Base-by-base conservation (phyloP, 495 filamentous ascomycete species). In the Aspergillus steynii region DNA sequence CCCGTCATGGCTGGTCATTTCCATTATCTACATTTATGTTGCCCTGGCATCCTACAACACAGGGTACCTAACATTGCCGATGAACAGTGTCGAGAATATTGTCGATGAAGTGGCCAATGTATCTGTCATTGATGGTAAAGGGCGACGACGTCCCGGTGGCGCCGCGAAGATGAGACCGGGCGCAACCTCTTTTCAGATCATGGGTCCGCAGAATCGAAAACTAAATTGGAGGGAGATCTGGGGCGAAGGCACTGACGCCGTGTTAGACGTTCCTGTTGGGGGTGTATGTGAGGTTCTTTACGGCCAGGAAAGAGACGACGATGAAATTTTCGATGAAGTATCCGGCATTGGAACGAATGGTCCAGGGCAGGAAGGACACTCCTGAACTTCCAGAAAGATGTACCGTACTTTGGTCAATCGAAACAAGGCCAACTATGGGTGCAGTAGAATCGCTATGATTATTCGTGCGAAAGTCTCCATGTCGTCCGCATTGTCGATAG, bases 201-300 rank as follows among this genome's bases (percentile, higher is more conserved):
- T 77, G 69, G 77, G 76, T 9, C 74, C 79, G 27, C 79, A 82
- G 60, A 79, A 77, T 50, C 80, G 77, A 60, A 80, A 80, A 64
- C 74, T 80, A 52, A 83, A 72, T 60, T 99, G 95, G 95, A 85
- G 79, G 65, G 82, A 77, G 53, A 78, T 94, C 7, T 99, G 95
- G 95, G 90, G 84, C 70, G 86, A 91, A 64, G 92, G 96, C 32
- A 99, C 96, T 1, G 95, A 99, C 82, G 95, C 92, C 12, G 94
- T 97, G 5, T 90, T 98, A 91, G 95, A 99, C 82, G 86, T 99
- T 25, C 95, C 95, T 6, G 82, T 98, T 48, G 96, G 93, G 25
- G 95, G 95, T 3, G 95, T 97, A n/a, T 97, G 94, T 74, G 95
- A 99, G 81, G 85, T 98, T 5, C 65, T 84, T 0, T 84, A 83